Conservation (phyloP, 1,284 basidiomycete species). For the Trichosporon sp. region DNA sequence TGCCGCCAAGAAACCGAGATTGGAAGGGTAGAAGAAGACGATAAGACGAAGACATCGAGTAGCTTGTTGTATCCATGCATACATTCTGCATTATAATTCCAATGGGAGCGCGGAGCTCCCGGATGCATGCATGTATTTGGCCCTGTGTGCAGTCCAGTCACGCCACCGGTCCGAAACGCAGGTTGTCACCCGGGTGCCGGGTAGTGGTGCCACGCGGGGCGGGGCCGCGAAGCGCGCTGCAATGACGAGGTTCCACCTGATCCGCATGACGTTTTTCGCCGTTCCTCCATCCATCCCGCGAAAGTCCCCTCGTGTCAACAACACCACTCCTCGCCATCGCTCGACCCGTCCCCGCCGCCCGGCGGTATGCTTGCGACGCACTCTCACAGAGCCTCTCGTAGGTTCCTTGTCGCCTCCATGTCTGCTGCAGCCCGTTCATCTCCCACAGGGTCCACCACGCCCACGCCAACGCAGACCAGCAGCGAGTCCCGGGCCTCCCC, state of each 20-base stretch:
- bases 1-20: constrained; percentile 7
- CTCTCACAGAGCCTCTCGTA: constrained; percentile 1
- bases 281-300: background rate
- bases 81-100: background rate
- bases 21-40: background rate
- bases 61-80: constrained; percentile 4
- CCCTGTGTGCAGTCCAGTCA: background rate
- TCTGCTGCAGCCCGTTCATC: background rate
- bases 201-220: background rate
- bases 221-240: background rate
- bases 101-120: background rate
- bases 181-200: background rate
- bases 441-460: background rate
- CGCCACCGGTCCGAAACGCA: background rate
- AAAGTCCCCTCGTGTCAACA: background rate
- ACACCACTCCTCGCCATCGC: background rate
- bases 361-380: constrained; percentile 5
- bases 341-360: background rate
- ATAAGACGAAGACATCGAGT: background rate
- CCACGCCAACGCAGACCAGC: background rate
- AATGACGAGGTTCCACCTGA: background rate
- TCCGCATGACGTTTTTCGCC: constrained; percentile 1
- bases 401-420: background rate
- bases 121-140: background rate
- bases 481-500: background rate